A percentile compares a stretch with the other conserved stretches of the same genome.
These are phyloP conservation scores for Cydonia oblonga DNA, from an alignment of 331 rosid species.

Conservation along the genomic window DNA sequence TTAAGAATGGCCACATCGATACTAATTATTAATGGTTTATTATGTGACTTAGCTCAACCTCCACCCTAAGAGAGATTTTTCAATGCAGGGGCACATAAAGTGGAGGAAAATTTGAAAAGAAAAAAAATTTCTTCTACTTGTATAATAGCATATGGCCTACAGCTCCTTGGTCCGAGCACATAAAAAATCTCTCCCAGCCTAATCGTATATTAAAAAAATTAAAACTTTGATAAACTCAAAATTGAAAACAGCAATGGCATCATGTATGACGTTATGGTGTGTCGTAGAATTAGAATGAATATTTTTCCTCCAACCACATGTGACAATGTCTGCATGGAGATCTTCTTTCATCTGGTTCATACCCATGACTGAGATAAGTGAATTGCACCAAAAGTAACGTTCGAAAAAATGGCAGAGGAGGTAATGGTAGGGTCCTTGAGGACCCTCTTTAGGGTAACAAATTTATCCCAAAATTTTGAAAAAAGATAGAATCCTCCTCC, in stretches of 20 bases:
- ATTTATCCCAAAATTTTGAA: background rate
- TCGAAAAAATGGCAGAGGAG: conserved; percentile 13
- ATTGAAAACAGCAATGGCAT: background rate
- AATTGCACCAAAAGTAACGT: background rate
- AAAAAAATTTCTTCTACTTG: too few relatives aligned
- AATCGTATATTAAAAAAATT: too few relatives aligned
- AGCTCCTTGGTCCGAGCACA: too few relatives aligned
- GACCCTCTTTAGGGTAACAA: too few relatives aligned
- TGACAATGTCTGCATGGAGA: background rate
- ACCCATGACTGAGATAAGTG: background rate
- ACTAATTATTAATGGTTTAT: too few relatives aligned
- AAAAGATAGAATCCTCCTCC: background rate
- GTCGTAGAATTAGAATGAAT: background rate
- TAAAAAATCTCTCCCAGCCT: too few relatives aligned
- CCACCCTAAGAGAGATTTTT: background rate
- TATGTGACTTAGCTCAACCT: background rate
- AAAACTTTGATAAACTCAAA: background rate
- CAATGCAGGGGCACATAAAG: too few relatives aligned
- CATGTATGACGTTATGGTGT: background rate
- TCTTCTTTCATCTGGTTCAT: background rate
- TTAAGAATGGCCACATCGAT: too few relatives aligned
- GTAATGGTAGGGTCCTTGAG: conserved; percentile 41
- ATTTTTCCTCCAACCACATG: background rate
- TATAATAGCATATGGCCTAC: too few relatives aligned
- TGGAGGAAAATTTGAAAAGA: too few relatives aligned